Evolutionary conservation across 2,329 filamentous ascomycete species (phyloP).

Genomic region (Pseudogymnoascus verrucosus): DNA sequence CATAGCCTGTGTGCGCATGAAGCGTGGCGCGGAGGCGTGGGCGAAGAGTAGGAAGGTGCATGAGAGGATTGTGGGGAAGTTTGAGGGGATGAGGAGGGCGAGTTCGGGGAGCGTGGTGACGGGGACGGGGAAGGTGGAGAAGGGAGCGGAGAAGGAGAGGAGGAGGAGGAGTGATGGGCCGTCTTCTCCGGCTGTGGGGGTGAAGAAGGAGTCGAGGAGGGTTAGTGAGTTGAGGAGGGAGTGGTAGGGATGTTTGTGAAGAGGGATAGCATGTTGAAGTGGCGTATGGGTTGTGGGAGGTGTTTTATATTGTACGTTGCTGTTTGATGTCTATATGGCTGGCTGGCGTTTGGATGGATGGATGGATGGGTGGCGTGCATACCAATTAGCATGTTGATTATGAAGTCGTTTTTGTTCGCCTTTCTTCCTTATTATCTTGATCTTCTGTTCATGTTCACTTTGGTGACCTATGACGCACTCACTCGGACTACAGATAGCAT

Average conservation of each 20-base stretch:
- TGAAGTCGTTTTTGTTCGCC: background rate
- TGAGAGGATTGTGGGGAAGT: constrained; percentile 22
- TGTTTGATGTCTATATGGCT: constrained; percentile 1
- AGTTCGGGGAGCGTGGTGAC: background rate
- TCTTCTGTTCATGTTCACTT: too few species aligned
- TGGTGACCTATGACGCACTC: too few species aligned
- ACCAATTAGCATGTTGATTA: background rate
- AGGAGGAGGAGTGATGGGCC: background rate
- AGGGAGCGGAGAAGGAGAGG: background rate
- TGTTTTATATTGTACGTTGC: background rate
- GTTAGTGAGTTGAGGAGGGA: background rate
- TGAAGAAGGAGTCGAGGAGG: background rate
- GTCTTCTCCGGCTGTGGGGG: background rate
- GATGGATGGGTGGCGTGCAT: background rate
- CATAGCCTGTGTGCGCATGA: constrained; percentile 43
- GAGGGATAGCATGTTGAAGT: background rate
- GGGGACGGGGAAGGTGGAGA: background rate
- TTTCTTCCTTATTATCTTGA: too few species aligned
- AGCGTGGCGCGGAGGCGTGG: constrained; percentile 41
- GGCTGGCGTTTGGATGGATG: background rate
- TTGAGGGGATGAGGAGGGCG: constrained; percentile 20
- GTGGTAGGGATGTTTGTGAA: too few species aligned
- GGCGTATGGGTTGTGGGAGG: background rate
- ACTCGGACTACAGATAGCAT: too few species aligned
- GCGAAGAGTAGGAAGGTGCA: constrained; percentile 40